Conservation (phyloP, 345 rosid species). For the Carallia pectinifolia region DNA sequence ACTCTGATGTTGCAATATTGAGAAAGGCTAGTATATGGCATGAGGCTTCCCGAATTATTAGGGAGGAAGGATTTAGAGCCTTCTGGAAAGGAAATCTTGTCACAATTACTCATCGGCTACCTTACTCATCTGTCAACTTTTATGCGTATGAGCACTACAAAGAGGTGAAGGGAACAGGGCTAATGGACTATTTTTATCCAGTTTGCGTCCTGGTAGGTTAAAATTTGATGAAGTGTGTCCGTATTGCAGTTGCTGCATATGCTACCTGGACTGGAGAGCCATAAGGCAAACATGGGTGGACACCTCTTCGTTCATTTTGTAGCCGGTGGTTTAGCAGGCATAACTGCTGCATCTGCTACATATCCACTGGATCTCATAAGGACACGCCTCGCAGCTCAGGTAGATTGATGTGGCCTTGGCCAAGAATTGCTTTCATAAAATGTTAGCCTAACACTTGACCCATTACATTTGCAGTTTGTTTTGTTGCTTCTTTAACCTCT, state of each 20-base stretch:
- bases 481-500: neutral
- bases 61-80: slow-evolving; percentile 90
- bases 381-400: slow-evolving; percentile 99
- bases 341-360: slow-evolving; percentile 86
- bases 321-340: slow-evolving; percentile 91
- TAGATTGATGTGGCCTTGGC: slow-evolving; percentile 15
- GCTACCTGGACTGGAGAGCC: slow-evolving; percentile 37
- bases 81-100: slow-evolving; percentile 98
- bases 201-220: neutral
- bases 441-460: no score
- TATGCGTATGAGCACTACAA: slow-evolving; percentile 86
- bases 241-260: slow-evolving; percentile 53
- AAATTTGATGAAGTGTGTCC: slow-evolving; percentile 11
- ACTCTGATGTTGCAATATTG: slow-evolving; percentile 55
- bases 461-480: neutral
- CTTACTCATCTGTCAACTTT: slow-evolving; percentile 88
- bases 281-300: slow-evolving; percentile 33
- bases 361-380: slow-evolving; percentile 97
- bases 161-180: slow-evolving; percentile 37
- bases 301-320: slow-evolving; percentile 57
- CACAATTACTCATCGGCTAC: slow-evolving; percentile 89
- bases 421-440: slow-evolving; percentile 1
- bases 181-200: neutral
- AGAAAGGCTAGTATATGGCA: slow-evolving; percentile 73
- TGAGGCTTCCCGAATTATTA: slow-evolving; percentile 74